Evolutionary conservation across 1,139 yeast species (phyloP), one percentile per base, ranked within the genome.

Genomic region (Pichia sp.): DNA sequence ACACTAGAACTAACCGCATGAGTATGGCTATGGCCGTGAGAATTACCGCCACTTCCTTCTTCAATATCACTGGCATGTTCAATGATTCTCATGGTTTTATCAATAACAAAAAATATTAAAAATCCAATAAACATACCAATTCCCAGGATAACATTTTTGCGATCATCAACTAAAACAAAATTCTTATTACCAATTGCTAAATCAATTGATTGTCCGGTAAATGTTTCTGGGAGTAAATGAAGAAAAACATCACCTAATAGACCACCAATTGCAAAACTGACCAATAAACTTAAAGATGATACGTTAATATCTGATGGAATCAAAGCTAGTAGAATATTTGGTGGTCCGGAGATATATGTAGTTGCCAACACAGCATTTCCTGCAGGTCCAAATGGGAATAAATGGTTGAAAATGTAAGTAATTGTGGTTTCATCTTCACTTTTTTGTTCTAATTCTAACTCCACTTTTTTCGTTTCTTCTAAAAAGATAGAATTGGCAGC

Each of bases 201-300:
- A 45, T 68, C 74, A 40, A 69, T 65, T 11, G 67, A 66, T 51
- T 76, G 80, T 16, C 80, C 80, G 8, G 76, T 68, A 56, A 76
- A 77, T 1, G 79, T 74, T 60, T 81, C 85, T 3, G 89, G 89
- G 40, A 82, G 62, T 51, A 82, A 59, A 60, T 82, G 88, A 47
- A 82, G 59, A 53, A 82, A 80, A 6, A 82, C 79, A 59, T 82
- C 88, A 39, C 89, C 89, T 32, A 83, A 64, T 35, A 82, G 65
- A 2, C 87, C 84, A 40, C 90, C 90, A 42, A 79, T 72, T 18
- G 89, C 88, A 66, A 82, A 82, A 40, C 85, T 70, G 3, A 81
- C 84, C 48, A 82, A 62, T 30, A 74, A 60, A 16, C 77, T 69
- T 36, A 80, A 64, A 39, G 72, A 62, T 4, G 72, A 63, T 4